These are phyloP conservation scores for Zizania latifolia DNA, from an alignment of 176 grass and related monocot genomes.

Conservation along the genomic window DNA sequence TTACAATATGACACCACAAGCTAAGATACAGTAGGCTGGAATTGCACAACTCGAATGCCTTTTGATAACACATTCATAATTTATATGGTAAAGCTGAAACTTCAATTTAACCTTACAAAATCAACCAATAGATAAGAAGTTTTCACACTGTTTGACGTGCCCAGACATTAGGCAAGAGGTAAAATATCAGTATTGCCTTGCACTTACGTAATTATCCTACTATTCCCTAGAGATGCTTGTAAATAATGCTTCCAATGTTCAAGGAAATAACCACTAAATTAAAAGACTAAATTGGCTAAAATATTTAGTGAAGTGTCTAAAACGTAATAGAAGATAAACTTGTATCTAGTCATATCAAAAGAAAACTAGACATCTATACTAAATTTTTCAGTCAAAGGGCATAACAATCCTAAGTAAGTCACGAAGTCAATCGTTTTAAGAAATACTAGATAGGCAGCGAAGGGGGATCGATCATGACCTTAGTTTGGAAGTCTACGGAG, in stretches of 20 bases:
- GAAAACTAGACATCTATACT: background rate
- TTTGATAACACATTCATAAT: background rate
- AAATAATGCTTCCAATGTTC: background rate
- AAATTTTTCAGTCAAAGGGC: background rate
- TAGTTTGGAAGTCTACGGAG: conserved; percentile 50
- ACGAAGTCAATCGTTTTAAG: background rate
- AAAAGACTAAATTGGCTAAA: background rate
- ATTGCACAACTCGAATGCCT: background rate
- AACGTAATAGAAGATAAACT: background rate
- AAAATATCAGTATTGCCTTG: background rate
- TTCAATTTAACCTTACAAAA: background rate
- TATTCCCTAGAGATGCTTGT: background rate
- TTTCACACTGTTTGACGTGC: background rate
- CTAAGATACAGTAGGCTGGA: background rate
- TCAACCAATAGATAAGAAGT: background rate
- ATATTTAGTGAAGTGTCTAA: background rate
- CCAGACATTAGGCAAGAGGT: background rate
- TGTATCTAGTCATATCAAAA: background rate
- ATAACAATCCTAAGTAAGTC: background rate
- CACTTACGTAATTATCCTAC: background rate
- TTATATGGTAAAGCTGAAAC: background rate
- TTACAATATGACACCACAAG: background rate
- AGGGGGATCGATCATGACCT: conserved; percentile 26
- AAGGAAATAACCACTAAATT: background rate
- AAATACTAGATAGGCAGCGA: background rate